Evolutionary conservation across 2,329 filamentous ascomycete genomes (phyloP).

Genomic region (Alternaria triticimaculans): DNA sequence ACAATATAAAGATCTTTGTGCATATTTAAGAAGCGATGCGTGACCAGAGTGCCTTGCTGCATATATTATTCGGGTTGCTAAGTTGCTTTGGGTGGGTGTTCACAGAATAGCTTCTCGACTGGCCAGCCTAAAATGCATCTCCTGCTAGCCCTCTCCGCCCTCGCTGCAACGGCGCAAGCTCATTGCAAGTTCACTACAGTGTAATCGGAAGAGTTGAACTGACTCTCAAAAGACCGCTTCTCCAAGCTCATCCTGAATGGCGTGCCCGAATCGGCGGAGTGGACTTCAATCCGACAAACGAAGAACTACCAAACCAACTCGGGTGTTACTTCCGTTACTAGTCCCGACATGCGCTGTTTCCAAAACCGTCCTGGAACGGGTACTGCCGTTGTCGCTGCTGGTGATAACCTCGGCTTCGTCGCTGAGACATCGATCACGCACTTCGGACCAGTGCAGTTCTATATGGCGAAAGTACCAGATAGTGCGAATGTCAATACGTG

Average conservation of each 20-base stretch:
- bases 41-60: background rate
- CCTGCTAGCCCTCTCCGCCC: background rate
- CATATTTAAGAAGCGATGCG: background rate
- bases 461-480: slow-evolving; percentile 59
- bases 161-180: background rate
- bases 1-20: background rate
- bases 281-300: slow-evolving; percentile 58
- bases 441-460: slow-evolving; percentile 62
- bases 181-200: background rate
- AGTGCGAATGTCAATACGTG: slow-evolving; percentile 34
- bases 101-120: background rate
- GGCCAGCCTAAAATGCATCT: background rate
- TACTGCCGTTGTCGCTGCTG: slow-evolving; percentile 55
- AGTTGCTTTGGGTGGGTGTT: background rate
- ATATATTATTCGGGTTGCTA: background rate
- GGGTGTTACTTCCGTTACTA: slow-evolving; percentile 58
- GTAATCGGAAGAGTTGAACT: background rate
- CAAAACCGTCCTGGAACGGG: slow-evolving; percentile 51
- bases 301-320: slow-evolving; percentile 60
- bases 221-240: slow-evolving; percentile 27
- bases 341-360: slow-evolving; percentile 60
- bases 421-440: slow-evolving; percentile 56
- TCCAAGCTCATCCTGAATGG: slow-evolving; percentile 34
- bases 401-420: slow-evolving; percentile 55
- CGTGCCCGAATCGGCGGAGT: slow-evolving; percentile 45